These are phyloP conservation scores for Actinidia arguta DNA, from an alignment of 179 eudicot species.

Conservation along the genomic window DNA sequence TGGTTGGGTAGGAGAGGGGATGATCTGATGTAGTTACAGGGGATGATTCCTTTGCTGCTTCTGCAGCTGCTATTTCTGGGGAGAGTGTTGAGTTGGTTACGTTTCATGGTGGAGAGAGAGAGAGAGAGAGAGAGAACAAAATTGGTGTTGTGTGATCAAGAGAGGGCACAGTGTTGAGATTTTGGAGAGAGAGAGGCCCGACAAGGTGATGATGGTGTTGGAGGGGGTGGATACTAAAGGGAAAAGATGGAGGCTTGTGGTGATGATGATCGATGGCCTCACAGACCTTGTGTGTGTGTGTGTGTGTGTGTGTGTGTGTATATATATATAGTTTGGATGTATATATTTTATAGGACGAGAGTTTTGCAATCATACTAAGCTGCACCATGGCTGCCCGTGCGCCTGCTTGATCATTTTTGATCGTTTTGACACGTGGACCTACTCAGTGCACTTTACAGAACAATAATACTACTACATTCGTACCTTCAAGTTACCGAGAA, in stretches of 20 bases:
- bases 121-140: conserved; percentile 6
- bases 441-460: not conserved
- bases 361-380: not conserved
- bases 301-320: not conserved
- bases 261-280: conserved; percentile 11
- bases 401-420: not conserved
- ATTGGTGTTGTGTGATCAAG: not conserved
- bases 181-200: no score
- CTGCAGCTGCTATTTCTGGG: conserved; percentile 40
- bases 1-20: conserved; percentile 2
- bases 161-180: not conserved
- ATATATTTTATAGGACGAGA: not conserved
- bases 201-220: not conserved
- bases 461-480: no score
- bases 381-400: conserved; percentile 7
- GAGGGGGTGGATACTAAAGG: conserved; percentile 8
- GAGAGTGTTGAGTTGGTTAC: conserved; percentile 13
- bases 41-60: conserved; percentile 32
- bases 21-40: conserved; percentile 25
- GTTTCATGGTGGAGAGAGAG: conserved; percentile 24
- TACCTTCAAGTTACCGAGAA: no score
- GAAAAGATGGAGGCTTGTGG: conserved; percentile 15
- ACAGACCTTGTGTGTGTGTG: no score
- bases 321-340: no score
- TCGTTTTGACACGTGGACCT: not conserved